Evolutionary conservation across 805 yeast genomes (phyloP).

Genomic region (Brettanomyces naardenensis): DNA sequence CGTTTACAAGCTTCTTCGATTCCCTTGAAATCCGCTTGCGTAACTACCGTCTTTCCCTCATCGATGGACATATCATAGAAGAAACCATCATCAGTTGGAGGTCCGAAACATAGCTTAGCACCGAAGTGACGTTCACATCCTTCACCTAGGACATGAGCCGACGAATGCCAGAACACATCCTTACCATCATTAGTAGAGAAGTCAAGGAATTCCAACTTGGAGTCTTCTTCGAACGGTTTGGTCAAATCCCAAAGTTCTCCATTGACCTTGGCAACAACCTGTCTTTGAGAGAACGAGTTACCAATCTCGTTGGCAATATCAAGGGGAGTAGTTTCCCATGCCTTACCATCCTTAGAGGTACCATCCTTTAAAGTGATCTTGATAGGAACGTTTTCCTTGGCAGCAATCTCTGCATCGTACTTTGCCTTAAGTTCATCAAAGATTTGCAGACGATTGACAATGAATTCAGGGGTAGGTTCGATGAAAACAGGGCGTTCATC

Average conservation of each 20-base stretch:
- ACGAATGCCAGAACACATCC: conserved; percentile 96
- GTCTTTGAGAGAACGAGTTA: conserved; percentile 80
- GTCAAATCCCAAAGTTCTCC: conserved; percentile 92
- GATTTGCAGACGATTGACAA: conserved; percentile 68
- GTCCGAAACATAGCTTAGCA: conserved; percentile 88
- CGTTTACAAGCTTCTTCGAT: conserved; percentile 82
- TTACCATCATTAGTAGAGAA: conserved; percentile 93
- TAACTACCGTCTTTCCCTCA: conserved; percentile 64
- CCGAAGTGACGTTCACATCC: conserved; percentile 96
- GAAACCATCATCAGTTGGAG: conserved; percentile 97
- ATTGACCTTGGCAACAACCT: conserved; percentile 84
- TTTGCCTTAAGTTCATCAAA: conserved; percentile 76
- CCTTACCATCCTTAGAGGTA: conserved; percentile 60
- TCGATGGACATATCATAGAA: conserved; percentile 92
- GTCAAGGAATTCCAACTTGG: conserved; percentile 72
- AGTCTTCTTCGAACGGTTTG: conserved; percentile 78
- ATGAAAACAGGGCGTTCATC: conserved; percentile 36
- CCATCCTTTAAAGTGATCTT: conserved; percentile 86
- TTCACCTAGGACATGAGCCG: conserved; percentile 97
- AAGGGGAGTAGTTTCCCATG: conserved; percentile 89
- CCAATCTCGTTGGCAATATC: conserved; percentile 79
- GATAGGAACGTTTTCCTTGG: conserved; percentile 51
- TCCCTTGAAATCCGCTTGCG: conserved; percentile 75
- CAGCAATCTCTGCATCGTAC: conserved; percentile 65
- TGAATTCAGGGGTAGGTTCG: conserved; percentile 78